These are phyloP conservation scores for Eucalyptus pauciflora DNA, from an alignment of 345 rosid species.

Conservation along the genomic window DNA sequence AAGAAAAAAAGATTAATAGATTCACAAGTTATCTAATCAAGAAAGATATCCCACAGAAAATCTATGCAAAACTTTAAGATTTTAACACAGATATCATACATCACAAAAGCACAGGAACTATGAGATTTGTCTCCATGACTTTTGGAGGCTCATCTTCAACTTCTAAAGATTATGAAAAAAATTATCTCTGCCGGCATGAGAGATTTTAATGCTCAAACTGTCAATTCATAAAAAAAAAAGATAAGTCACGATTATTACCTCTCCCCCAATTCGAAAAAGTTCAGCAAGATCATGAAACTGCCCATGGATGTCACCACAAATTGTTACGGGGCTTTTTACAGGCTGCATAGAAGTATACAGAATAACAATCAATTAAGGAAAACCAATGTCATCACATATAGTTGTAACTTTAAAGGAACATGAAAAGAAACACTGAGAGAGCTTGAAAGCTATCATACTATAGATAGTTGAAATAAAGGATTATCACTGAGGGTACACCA, in stretches of 20 bases:
- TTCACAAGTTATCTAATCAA: background rate
- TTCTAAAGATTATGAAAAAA: background rate
- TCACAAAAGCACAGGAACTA: background rate
- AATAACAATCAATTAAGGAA: background rate
- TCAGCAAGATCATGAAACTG: slow-evolving; percentile 99
- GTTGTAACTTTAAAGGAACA: background rate
- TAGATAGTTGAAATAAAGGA: background rate
- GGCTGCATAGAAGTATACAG: slow-evolving; percentile 34
- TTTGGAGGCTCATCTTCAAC: background rate
- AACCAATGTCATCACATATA: background rate
- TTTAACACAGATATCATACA: background rate
- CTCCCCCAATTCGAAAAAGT: slow-evolving; percentile 96
- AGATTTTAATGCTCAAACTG: background rate
- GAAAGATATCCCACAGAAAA: background rate
- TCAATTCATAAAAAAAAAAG: background rate
- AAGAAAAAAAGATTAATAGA: background rate
- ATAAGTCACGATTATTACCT: slow-evolving; percentile 26
- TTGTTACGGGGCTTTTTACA: slow-evolving; percentile 96
- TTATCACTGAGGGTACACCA: background rate
- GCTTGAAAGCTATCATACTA: background rate
- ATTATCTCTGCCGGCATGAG: background rate
- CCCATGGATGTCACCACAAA: slow-evolving; percentile 98
- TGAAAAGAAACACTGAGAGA: background rate
- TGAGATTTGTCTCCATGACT: background rate
- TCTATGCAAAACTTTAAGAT: background rate